Evolutionary conservation across 208 protist genomes (phyloP), one percentile per base, ranked within the genome.

Genomic region (Crithidia acanthocephali): DNA sequence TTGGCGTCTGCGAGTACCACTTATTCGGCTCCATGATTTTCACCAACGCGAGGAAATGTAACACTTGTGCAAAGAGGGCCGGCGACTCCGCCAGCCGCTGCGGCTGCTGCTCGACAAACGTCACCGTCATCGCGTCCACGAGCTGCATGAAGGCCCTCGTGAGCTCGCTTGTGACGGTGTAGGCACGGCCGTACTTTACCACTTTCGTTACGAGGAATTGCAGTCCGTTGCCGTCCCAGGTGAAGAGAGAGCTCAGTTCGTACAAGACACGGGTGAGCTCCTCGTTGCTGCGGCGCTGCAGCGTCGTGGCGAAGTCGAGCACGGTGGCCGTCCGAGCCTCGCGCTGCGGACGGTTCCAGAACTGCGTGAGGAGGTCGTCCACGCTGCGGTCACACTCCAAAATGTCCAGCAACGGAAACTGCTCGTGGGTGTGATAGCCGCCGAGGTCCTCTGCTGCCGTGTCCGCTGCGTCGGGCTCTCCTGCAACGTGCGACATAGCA

Each of bases 21-120:
- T 79, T 82, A 72, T 97, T 95, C 27, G 92, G 92, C 79, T 94
- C 83, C 60, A 94, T 85, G 1, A 97, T 62, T 65, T 93, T 93
- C 22, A 94, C 85, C 0, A 93, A 74, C 0, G 92, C 87, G 27
- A 97, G 77, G 63, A 97, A 97, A 69, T 94, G 84, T 4, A 95
- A 69, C 27, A 97, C 80, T 58, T 93, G 84, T 3, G 83, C 76
- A 8, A 81, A 73, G 50, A 97, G 63, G 13, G 62, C 64, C 1
- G 88, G 86, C 25, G 79, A 85, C 51, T 72, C 72, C n/a, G 60
- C 52, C 51, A 97, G 81, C 5, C 89, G 87, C 48, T 81, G 76
- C 22, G 92, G 86, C 74, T 93, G 87, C 68, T 84, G 80, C 61
- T 82, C 71, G 15, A 86, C 72, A 35, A 97, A 80, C 23, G 77